Conservation (phyloP, 768 basidiomycete species). For the Kwoniella mangroviensis region DNA sequence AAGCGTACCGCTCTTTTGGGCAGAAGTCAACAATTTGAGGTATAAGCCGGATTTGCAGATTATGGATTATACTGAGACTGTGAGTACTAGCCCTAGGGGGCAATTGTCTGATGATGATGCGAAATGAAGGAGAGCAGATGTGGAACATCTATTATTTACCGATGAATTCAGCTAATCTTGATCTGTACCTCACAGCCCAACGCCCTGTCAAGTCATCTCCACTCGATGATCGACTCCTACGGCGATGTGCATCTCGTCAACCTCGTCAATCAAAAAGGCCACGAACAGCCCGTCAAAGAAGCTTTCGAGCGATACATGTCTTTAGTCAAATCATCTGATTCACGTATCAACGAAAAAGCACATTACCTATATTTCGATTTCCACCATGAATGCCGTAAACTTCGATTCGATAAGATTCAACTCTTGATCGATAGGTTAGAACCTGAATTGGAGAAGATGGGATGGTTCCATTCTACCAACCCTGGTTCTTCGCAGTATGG, state of each 20-base stretch:
- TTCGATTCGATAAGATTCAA: constrained; percentile 92
- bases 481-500: constrained; percentile 55
- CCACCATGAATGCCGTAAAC: constrained; percentile 89
- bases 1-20: constrained; percentile 93
- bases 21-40: constrained; percentile 89
- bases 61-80: constrained; percentile 89
- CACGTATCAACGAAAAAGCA: constrained; percentile 66
- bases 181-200: constrained; percentile 63
- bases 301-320: constrained; percentile 81
- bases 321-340: constrained; percentile 61
- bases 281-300: constrained; percentile 93
- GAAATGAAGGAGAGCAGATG: too few species aligned
- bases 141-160: too few species aligned
- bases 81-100: constrained; percentile 58
- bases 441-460: constrained; percentile 61
- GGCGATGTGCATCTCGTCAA: constrained; percentile 82
- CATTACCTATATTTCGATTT: constrained; percentile 97
- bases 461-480: constrained; percentile 44
- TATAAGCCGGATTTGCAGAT: constrained; percentile 96
- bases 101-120: not conserved
- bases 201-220: constrained; percentile 74
- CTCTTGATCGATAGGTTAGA: constrained; percentile 76
- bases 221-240: constrained; percentile 73
- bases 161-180: not conserved
- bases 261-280: constrained; percentile 89